Evolutionary conservation across 192 early-diverging fungal species (phyloP).

Genomic region (Funneliformis mosseae): DNA sequence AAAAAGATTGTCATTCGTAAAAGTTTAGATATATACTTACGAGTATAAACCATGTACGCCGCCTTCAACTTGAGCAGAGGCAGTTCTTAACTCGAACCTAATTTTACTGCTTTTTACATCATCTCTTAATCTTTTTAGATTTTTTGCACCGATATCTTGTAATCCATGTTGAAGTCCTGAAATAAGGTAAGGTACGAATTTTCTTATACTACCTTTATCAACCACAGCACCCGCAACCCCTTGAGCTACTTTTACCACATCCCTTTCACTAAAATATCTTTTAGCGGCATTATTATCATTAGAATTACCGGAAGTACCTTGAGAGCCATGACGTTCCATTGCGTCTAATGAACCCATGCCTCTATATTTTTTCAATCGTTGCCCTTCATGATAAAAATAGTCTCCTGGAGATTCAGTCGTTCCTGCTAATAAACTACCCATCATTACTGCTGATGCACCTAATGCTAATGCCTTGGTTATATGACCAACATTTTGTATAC

Average conservation of each 20-base stretch:
- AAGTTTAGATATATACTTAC: conserved; percentile 42
- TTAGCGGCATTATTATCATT: conserved; percentile 77
- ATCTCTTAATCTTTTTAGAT: conserved; percentile 67
- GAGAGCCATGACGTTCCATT: conserved; percentile 76
- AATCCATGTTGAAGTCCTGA: conserved; percentile 96
- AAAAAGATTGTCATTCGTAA: background rate
- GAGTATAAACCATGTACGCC: conserved; percentile 91
- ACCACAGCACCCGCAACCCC: conserved; percentile 97
- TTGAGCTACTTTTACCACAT: conserved; percentile 98
- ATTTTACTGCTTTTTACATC: conserved; percentile 71
- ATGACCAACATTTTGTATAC: conserved; percentile 96
- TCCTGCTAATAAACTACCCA: conserved; percentile 96
- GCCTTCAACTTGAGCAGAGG: conserved; percentile 94
- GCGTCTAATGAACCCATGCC: conserved; percentile 99
- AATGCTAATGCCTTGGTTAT: conserved; percentile 94
- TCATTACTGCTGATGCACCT: conserved; percentile 98
- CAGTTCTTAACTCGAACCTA: conserved; percentile 93
- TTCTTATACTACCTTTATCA: conserved; percentile 95
- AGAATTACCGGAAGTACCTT: conserved; percentile 50
- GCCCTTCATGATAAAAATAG: conserved; percentile 98
- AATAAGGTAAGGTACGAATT: conserved; percentile 88
- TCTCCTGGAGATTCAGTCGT: conserved; percentile 95
- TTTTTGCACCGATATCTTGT: conserved; percentile 92
- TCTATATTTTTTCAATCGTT: conserved; percentile 97
- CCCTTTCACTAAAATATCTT: conserved; percentile 97